A percentile compares a stretch with the other conserved stretches of the same genome.
phyloP scores from a whole-genome alignment of 176 grass and related monocot genomes.

The Dendrocalamus sinicus region DNA sequence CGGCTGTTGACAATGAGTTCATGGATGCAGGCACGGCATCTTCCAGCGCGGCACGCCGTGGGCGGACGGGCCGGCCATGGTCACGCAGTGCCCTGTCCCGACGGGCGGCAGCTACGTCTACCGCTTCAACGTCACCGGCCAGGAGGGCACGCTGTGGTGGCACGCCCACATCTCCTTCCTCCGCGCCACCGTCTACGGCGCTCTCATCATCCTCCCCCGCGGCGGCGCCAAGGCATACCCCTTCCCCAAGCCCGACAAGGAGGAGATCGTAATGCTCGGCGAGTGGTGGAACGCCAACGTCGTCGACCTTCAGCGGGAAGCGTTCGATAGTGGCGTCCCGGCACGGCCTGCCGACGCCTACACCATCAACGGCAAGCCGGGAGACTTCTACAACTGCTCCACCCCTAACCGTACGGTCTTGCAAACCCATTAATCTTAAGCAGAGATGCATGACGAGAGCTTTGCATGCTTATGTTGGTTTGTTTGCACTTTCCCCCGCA shows the following conservation, averaged over 20 bases:
- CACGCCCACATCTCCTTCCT: conserved; percentile 64
- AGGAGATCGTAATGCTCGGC: conserved; percentile 57
- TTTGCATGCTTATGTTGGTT: no score
- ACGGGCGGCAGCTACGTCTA: conserved; percentile 53
- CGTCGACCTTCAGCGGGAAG: conserved; percentile 28
- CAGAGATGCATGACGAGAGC: no score
- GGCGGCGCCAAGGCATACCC: conserved; percentile 46
- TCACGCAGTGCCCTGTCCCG: conserved; percentile 66
- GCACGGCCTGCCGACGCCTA: conserved; percentile 39
- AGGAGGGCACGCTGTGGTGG: conserved; percentile 86
- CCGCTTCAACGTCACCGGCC: conserved; percentile 52
- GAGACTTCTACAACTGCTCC: conserved; percentile 46
- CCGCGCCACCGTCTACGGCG: conserved; percentile 22
- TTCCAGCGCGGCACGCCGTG: conserved; percentile 56
- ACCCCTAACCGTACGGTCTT: background rate
- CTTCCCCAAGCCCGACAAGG: conserved; percentile 48
- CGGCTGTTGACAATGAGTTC: no score
- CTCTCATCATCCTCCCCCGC: conserved; percentile 53
- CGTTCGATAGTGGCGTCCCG: background rate
- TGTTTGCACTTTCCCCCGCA: background rate
- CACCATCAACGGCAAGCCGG: conserved; percentile 69
- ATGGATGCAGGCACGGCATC: conserved; percentile 55
- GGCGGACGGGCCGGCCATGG: conserved; percentile 67
- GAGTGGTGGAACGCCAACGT: conserved; percentile 76
- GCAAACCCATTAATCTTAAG: background rate